A percentile compares a stretch with the other conserved stretches of the same genome.
Evolutionary conservation across 768 basidiomycete species (phyloP).

Genomic region (Lentinula raphanica): DNA sequence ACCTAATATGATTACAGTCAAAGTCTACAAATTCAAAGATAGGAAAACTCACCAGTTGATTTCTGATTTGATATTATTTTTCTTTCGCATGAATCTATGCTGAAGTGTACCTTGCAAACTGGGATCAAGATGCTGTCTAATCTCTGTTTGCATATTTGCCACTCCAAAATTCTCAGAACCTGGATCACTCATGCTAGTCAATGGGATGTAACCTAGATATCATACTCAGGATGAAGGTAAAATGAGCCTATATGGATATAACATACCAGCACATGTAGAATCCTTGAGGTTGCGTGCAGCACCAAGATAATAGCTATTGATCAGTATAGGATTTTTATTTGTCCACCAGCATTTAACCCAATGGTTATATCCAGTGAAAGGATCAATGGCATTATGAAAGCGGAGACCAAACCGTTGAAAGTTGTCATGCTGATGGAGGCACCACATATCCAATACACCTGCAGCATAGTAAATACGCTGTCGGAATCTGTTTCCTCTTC

Average conservation of each 20-base stretch:
- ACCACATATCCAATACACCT: constrained; percentile 20
- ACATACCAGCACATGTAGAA: constrained; percentile 5
- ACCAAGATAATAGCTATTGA: constrained; percentile 19
- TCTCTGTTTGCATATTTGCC: constrained; percentile 25
- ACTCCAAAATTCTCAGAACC: constrained; percentile 24
- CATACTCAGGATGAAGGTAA: no score
- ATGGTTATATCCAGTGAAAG: constrained; percentile 12
- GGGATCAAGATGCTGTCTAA: constrained; percentile 23
- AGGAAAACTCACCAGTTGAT: no score
- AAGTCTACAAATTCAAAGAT: no score
- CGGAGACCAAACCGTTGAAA: constrained; percentile 19
- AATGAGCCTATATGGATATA: no score
- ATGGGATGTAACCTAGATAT: constrained; percentile 12
- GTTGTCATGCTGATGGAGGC: constrained; percentile 26
- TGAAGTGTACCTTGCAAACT: constrained; percentile 18
- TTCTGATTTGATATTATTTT: constrained; percentile 27
- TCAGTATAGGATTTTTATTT: constrained; percentile 16
- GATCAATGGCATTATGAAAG: constrained; percentile 18
- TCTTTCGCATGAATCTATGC: constrained; percentile 20
- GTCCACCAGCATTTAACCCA: constrained; percentile 24
- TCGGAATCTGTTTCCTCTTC: constrained; percentile 8
- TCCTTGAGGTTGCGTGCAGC: not conserved
- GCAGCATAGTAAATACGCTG: constrained; percentile 19
- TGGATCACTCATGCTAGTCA: constrained; percentile 25
- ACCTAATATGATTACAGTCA: no score